Conservation (phyloP, 345 rosid genomes). For the sweet orange (Citrus sinensis) region DVS_A1.0 CM039167.1:603001-603500, state of each 20-base stretch:
- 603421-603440: conserved; percentile 80
- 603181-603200: conserved; percentile 64
- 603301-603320: background rate
- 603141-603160: conserved; percentile 91
- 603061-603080: conserved; percentile 3
- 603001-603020: background rate
- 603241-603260: conserved; percentile 87
- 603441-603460: conserved; percentile 92
- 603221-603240: conserved; percentile 95
- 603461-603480: conserved; percentile 97
- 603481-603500: conserved; percentile 77
- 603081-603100: background rate
- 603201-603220: conserved; percentile 71
- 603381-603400: conserved; percentile 84
- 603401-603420: conserved; percentile 72
- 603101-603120: conserved; percentile 25
- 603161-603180: conserved; percentile 72
- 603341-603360: background rate
- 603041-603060: background rate
- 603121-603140: conserved; percentile 33
- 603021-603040: background rate
- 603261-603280: conserved; percentile 61
- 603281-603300: conserved; percentile 87
- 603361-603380: conserved; percentile 9
- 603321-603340: background rate